Evolutionary conservation across 305 asterid species (phyloP), one percentile per base, ranked within the genome.

Genomic region (Solanum chacoense): DNA sequence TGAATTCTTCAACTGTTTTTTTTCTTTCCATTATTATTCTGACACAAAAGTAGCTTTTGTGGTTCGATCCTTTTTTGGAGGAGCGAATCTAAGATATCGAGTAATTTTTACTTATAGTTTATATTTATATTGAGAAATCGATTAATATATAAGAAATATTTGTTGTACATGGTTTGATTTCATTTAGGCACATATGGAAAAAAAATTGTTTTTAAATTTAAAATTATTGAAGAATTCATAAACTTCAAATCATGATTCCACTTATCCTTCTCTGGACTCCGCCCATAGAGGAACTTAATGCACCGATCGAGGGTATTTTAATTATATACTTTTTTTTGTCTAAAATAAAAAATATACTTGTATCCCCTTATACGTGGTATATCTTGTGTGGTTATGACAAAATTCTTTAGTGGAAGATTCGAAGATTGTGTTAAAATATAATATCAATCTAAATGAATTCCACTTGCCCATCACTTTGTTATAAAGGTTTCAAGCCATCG

Each of bases 161-260:
- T 55, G 10, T 18, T 3, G 11, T 18, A 18, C 24, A 7, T 18
- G 67, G 67, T 18, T 0, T 55, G 7, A 65, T 65, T 65, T 3
- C 1, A n/a, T 1, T 65, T n/a, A 1, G 1, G 29, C 29, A 65
- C 29, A 65, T 65, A n/a, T 11, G 38, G 10, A 36, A 2, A 65
- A n/a, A 2, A n/a, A 9, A 2, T 9, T 63, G 0, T 18, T 63
- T 22, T 22, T 22, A 22, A 59, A 20, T 22, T 63, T 63, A 0
- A 22, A 4, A 63, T n/a, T 63, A 63, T 63, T 63, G 12, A 22
- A 22, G 5, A 63, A 63, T 1, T 63, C 3, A 63, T 8, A n/a
- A n/a, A 65, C 3, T 65, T 65, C 1, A 65, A 65, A 65, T n/a
- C 3, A n/a, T n/a, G 11, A n/a, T 10, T 10, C 0, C 0, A 2